A percentile compares a stretch with the other conserved stretches of the same genome.
These are phyloP conservation scores for Helenozyma baotianmanensis DNA, from an alignment of 805 yeast genomes.

Conservation along the genomic window DNA sequence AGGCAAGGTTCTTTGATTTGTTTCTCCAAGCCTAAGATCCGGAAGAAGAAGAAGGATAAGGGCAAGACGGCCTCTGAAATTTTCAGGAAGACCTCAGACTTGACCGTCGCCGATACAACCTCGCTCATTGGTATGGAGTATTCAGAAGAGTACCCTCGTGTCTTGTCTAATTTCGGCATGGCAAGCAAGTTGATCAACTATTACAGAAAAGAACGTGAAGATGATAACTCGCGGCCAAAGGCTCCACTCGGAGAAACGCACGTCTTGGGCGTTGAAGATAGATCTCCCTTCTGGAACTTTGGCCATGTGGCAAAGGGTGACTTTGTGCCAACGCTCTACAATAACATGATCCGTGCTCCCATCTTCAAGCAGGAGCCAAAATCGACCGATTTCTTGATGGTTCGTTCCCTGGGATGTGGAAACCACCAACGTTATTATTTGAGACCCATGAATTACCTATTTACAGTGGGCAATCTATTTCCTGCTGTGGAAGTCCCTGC, in stretches of 20 bases:
- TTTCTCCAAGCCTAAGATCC: slow-evolving; percentile 66
- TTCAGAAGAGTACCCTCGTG: slow-evolving; percentile 81
- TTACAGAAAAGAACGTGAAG: slow-evolving; percentile 77
- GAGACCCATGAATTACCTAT: slow-evolving; percentile 64
- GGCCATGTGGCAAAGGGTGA: slow-evolving; percentile 95
- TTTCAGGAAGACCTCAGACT: slow-evolving; percentile 64
- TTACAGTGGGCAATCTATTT: slow-evolving; percentile 85
- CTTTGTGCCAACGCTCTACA: slow-evolving; percentile 88
- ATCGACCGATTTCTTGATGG: slow-evolving; percentile 74
- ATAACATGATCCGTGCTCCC: slow-evolving; percentile 89
- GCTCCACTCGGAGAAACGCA: slow-evolving; percentile 89
- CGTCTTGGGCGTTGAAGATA: slow-evolving; percentile 92
- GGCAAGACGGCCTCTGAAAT: slow-evolving; percentile 77
- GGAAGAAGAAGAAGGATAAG: slow-evolving; percentile 86
- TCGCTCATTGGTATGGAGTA: slow-evolving; percentile 78
- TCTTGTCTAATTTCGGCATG: slow-evolving; percentile 90
- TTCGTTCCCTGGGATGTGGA: slow-evolving; percentile 81
- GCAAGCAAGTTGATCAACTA: slow-evolving; percentile 90
- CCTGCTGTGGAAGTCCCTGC: slow-evolving; percentile 97
- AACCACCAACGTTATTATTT: slow-evolving; percentile 63
- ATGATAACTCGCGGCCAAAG: slow-evolving; percentile 84
- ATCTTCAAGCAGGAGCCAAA: slow-evolving; percentile 79
- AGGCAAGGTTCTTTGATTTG: slow-evolving; percentile 74
- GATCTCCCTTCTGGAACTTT: slow-evolving; percentile 97
- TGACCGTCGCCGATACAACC: slow-evolving; percentile 81